phyloP scores from a whole-genome alignment of 2,329 filamentous ascomycete species.

The Aspergillus neotritici region DNA sequence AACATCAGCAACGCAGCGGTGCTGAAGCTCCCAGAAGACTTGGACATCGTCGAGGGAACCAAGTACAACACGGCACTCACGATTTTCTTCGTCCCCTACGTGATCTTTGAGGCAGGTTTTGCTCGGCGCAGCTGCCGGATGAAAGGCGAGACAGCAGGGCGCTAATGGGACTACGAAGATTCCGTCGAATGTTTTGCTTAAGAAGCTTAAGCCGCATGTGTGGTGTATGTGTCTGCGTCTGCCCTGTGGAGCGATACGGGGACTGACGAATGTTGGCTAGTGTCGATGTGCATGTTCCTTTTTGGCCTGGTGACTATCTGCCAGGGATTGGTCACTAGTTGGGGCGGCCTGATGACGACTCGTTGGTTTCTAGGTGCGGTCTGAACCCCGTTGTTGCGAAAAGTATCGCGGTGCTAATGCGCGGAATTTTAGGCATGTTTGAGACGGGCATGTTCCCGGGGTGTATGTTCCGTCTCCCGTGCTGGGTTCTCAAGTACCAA shows the following conservation, averaged over 20 bases:
- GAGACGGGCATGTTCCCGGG: conserved; percentile 68
- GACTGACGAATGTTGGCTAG: conserved; percentile 18
- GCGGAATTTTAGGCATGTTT: conserved; percentile 47
- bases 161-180: conserved; percentile 38
- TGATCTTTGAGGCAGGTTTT: conserved; percentile 41
- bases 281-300: conserved; percentile 75
- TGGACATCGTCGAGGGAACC: conserved; percentile 48
- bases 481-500: neutral
- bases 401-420: too few relatives aligned
- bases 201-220: conserved; percentile 59
- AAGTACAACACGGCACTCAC: conserved; percentile 71
- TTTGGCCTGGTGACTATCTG: conserved; percentile 71
- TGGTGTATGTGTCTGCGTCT: conserved; percentile 48
- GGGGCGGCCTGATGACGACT: conserved; percentile 68
- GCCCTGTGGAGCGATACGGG: neutral
- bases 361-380: conserved; percentile 68
- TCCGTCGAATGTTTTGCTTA: conserved; percentile 66
- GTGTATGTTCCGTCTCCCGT: conserved; percentile 41
- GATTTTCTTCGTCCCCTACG: conserved; percentile 77
- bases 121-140: too few relatives aligned
- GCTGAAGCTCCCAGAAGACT: conserved; percentile 59
- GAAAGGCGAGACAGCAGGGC: too few relatives aligned
- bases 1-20: conserved; percentile 74
- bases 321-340: conserved; percentile 74
- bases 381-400: too few relatives aligned